A percentile compares a stretch with the other conserved stretches of the same genome.
Evolutionary conservation across 2,329 filamentous ascomycete genomes (phyloP).

Genomic region (Pyrenophora tritici-repentis): DNA sequence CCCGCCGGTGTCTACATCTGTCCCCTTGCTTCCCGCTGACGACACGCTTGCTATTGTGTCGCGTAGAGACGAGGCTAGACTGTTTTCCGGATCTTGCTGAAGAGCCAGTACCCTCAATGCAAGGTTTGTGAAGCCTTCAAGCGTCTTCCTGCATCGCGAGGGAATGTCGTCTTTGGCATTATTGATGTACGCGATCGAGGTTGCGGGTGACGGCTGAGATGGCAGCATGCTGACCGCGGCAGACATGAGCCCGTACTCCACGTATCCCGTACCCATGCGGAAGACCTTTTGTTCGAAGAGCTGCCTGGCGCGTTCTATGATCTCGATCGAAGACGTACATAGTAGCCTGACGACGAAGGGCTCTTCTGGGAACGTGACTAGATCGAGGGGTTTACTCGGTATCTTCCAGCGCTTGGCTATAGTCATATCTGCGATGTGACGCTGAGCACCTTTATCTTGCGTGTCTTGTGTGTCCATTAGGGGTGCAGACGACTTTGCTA

Average conservation of each 20-base stretch:
- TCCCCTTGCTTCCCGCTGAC: constrained; percentile 13
- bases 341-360: constrained; percentile 36
- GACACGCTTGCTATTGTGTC: constrained; percentile 22
- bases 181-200: constrained; percentile 25
- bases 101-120: constrained; percentile 38
- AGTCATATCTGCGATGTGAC: constrained; percentile 7
- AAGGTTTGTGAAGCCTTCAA: constrained; percentile 34
- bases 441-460: constrained; percentile 9
- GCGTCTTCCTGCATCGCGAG: constrained; percentile 30
- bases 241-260: constrained; percentile 44
- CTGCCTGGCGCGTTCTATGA: constrained; percentile 36
- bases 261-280: constrained; percentile 44
- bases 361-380: constrained; percentile 29
- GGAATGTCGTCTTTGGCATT: constrained; percentile 21
- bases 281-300: constrained; percentile 43
- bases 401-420: constrained; percentile 1
- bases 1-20: constrained; percentile 1
- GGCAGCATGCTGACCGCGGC: constrained; percentile 41
- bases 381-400: constrained; percentile 10
- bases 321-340: constrained; percentile 30
- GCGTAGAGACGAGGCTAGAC: constrained; percentile 28
- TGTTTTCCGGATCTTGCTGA: constrained; percentile 34
- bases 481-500: constrained; percentile 8
- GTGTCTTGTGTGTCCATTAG: constrained; percentile 1
- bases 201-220: constrained; percentile 17